Percentiles rank a stretch among this genome's conserved stretches.
Evolutionary conservation across 1,139 yeast genomes (phyloP).

Genomic region (Candida tetrigidarum): DNA sequence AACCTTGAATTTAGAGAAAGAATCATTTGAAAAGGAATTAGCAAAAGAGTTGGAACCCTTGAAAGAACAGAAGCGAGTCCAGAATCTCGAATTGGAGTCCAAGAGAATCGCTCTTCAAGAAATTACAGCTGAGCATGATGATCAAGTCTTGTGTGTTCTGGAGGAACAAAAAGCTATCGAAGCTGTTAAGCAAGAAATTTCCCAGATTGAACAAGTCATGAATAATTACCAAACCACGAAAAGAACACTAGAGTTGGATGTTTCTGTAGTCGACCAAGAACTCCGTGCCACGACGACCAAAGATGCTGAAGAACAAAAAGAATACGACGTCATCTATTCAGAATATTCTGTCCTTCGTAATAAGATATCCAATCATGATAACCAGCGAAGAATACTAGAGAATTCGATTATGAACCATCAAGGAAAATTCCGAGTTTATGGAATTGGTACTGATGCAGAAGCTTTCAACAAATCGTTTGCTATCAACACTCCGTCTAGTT

Average conservation of each 20-base stretch:
- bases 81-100: neutral
- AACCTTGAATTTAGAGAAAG: slow-evolving; percentile 19
- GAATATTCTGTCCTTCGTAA: slow-evolving; percentile 17
- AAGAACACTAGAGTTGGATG: slow-evolving; percentile 7
- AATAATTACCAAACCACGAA: slow-evolving; percentile 10
- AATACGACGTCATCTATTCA: slow-evolving; percentile 13
- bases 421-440: slow-evolving; percentile 40
- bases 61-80: neutral
- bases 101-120: neutral
- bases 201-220: slow-evolving; percentile 13
- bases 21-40: slow-evolving; percentile 24
- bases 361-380: slow-evolving; percentile 27
- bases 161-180: slow-evolving; percentile 11
- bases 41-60: slow-evolving; percentile 12
- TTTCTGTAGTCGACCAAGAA: slow-evolving; percentile 4
- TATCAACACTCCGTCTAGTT: slow-evolving; percentile 10
- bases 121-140: neutral
- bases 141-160: slow-evolving; percentile 10
- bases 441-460: slow-evolving; percentile 17
- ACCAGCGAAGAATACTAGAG: slow-evolving; percentile 47
- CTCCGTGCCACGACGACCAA: neutral
- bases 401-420: slow-evolving; percentile 55
- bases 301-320: slow-evolving; percentile 10
- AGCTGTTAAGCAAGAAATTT: slow-evolving; percentile 10
- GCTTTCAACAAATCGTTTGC: slow-evolving; percentile 27